Evolutionary conservation across 768 basidiomycete species (phyloP), one percentile per base, ranked within the genome.

Genomic region (Pulveroboletus sp.): DNA sequence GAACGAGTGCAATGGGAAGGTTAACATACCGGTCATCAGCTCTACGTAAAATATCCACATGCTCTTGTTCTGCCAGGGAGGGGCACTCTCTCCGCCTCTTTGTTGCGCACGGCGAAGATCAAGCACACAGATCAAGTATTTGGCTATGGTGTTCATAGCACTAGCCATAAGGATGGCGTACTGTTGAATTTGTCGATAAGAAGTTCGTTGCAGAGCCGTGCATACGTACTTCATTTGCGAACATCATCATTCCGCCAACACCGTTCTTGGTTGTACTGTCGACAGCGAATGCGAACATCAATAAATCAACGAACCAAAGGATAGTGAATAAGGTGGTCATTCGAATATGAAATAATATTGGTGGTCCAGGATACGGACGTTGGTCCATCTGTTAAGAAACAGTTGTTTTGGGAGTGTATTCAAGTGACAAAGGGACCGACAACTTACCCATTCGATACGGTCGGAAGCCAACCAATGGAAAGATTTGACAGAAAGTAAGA

Each of bases 381-480:
- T 99, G 96, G 62, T 99, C 96, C 93, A 99, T 98, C 95, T 99
- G 43, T 6, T n/a, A 35, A n/a, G 44, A 37, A 49, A 59, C 4
- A 54, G 3, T 31, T 2, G 5, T 40, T 8, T 47, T 2, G 54
- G 55, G 52, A 13, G 38, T 44, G 9, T 9, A 35, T 21, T 38
- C 17, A 10, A 21, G 28, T 49, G 15, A 18, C 17, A 18, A 43
- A 17, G 15, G 21, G 33, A 6, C 1, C 47, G 30, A n/a, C 49
- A 65, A 64, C 80, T 59, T 53, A 95, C 95, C 81, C 91, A 94
- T 80, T 99, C 96, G 46, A 99, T 89, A 43, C 96, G 82, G 68
- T 98, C 96, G 6, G 84, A 81, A 50, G 94, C 82, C 30, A 99
- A 79, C 96, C 96, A 99, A 66, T 99, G 96, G 70, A 98, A 98